Conservation (phyloP, 768 basidiomycete species). For the Mycena crocata region DNA sequence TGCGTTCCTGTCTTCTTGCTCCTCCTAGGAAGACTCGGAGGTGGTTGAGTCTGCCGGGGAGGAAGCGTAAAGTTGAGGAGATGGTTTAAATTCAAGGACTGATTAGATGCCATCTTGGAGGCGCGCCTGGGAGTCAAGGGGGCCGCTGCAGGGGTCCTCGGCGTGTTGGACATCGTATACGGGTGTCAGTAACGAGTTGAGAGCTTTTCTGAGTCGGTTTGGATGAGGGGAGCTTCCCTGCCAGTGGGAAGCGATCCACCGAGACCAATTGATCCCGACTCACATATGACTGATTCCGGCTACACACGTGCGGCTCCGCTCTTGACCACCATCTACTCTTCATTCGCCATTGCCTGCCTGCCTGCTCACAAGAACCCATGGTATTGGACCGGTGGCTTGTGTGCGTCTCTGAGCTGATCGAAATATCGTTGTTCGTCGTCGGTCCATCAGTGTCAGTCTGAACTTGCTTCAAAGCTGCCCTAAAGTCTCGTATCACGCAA, state of each 20-base stretch:
- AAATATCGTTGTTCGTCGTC: too few species aligned
- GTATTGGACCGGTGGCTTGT: too few species aligned
- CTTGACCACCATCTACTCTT: background rate
- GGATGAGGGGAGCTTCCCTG: constrained; percentile 56
- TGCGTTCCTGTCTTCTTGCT: constrained; percentile 75
- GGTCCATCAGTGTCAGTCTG: too few species aligned
- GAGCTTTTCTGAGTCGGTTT: constrained; percentile 29
- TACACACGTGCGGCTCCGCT: constrained; percentile 22
- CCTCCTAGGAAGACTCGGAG: constrained; percentile 73
- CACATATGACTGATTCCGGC: constrained; percentile 42
- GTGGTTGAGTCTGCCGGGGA: constrained; percentile 78
- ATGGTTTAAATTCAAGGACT: constrained; percentile 80
- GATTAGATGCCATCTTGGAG: constrained; percentile 75
- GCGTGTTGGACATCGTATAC: constrained; percentile 51
- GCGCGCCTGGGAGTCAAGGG: constrained; percentile 63
- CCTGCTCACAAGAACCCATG: too few species aligned
- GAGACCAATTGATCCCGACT: constrained; percentile 10
- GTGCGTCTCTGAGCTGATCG: too few species aligned
- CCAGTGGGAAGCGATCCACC: constrained; percentile 52
- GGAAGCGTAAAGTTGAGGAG: constrained; percentile 95
- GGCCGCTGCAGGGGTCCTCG: constrained; percentile 45
- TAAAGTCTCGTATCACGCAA: too few species aligned
- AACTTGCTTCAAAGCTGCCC: too few species aligned
- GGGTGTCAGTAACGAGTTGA: background rate
- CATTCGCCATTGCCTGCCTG: too few species aligned